These are phyloP conservation scores for Mortierella sp. DNA, from an alignment of 371 early-diverging fungal genomes.

Conservation along the genomic window DNA sequence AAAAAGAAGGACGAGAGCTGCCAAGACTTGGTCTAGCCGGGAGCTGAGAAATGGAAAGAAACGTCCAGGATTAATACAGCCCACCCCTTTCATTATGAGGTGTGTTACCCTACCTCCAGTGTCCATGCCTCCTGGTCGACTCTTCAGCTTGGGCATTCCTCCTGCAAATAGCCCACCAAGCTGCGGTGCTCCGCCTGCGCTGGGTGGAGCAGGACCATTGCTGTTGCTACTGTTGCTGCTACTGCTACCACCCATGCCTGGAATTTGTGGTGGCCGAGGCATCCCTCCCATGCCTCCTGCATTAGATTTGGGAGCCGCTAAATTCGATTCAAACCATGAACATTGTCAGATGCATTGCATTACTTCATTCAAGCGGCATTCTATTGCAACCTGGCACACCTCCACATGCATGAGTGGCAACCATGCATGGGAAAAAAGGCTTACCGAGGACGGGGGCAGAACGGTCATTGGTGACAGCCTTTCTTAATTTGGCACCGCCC, in stretches of 20 bases:
- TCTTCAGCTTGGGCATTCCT: conserved; percentile 74
- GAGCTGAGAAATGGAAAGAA: neutral
- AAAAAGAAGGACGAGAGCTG: conserved; percentile 11
- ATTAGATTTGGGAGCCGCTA: conserved; percentile 35
- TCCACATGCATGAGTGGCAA: neutral
- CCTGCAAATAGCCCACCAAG: conserved; percentile 74
- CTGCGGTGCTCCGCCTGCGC: conserved; percentile 29
- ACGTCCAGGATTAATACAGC: neutral
- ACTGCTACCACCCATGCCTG: conserved; percentile 26
- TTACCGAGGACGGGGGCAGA: conserved; percentile 69
- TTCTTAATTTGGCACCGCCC: conserved; percentile 77
- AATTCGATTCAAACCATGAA: neutral
- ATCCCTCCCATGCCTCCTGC: conserved; percentile 27
- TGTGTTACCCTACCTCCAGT: conserved; percentile 44
- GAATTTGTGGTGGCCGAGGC: conserved; percentile 32
- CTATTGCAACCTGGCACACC: neutral
- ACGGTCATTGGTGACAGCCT: conserved; percentile 84
- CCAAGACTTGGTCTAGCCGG: neutral
- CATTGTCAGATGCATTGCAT: neutral
- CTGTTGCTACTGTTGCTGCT: conserved; percentile 12
- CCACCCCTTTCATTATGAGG: neutral
- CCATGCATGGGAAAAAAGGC: conserved; percentile 11
- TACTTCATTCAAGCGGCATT: neutral
- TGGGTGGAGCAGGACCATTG: conserved; percentile 7
- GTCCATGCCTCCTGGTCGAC: conserved; percentile 52